Percentiles rank a stretch among this genome's conserved stretches.
Evolutionary conservation across 2,329 filamentous ascomycete species (phyloP).

Genomic region (Amesomyces nigricolor): DNA sequence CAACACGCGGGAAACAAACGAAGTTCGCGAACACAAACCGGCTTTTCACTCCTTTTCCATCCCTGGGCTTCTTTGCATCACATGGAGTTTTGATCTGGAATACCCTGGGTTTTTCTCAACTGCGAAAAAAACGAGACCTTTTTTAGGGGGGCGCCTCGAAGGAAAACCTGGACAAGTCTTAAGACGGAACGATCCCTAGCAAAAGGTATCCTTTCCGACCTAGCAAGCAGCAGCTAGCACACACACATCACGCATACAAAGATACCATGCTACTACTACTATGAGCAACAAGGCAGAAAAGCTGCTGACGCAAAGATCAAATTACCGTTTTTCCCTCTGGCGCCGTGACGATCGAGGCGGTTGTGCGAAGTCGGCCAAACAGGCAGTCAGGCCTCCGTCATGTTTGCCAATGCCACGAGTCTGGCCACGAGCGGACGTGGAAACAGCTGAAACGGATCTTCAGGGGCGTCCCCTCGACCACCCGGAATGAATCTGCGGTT

Average conservation of each 20-base stretch:
- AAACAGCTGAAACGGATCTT: no score
- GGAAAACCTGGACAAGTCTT: slow-evolving; percentile 6
- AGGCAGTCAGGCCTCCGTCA: background rate
- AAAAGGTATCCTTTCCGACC: slow-evolving; percentile 8
- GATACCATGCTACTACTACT: slow-evolving; percentile 17
- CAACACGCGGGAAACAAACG: slow-evolving; percentile 9
- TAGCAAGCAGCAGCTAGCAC: slow-evolving; percentile 8
- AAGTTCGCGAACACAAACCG: slow-evolving; percentile 10
- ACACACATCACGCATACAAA: background rate
- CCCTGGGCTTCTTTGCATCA: slow-evolving; percentile 14
- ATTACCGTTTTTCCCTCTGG: background rate
- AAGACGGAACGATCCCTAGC: slow-evolving; percentile 6
- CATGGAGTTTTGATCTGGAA: slow-evolving; percentile 15
- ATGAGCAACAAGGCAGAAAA: slow-evolving; percentile 13
- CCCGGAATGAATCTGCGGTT: no score
- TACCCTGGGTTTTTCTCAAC: slow-evolving; percentile 9
- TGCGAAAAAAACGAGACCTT: slow-evolving; percentile 6
- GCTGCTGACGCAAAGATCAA: slow-evolving; percentile 8
- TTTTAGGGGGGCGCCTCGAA: slow-evolving; percentile 6
- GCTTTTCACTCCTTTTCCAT: slow-evolving; percentile 4
- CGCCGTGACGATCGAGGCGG: background rate
- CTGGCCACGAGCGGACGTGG: no score
- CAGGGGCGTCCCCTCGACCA: no score
- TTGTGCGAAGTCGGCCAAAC: background rate
- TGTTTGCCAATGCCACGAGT: no score